phyloP scores from a whole-genome alignment of 257 asterid species.

The Leptodermis oblonga region DNA sequence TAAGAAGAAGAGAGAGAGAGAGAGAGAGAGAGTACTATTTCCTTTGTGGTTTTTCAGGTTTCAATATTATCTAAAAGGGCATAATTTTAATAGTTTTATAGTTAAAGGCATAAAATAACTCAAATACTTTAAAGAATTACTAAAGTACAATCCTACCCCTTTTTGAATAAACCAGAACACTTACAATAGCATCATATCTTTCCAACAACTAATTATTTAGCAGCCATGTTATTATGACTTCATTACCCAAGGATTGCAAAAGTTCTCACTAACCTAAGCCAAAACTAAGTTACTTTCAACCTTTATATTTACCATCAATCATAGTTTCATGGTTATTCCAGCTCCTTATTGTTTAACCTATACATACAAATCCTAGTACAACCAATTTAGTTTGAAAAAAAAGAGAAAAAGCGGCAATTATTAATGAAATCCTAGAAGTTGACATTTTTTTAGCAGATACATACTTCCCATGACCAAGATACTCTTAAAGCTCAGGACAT shows the following conservation, averaged over 20 bases:
- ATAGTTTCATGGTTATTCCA: neutral
- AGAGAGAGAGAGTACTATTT: too few species aligned
- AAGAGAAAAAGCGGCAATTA: too few species aligned
- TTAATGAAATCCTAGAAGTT: neutral
- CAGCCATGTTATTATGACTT: neutral
- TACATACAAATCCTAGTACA: neutral
- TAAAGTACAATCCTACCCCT: neutral
- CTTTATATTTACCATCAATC: neutral
- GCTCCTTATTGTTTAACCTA: neutral
- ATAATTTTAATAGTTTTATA: neutral
- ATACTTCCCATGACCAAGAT: neutral
- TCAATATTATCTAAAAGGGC: neutral
- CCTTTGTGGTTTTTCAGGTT: neutral
- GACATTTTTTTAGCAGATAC: neutral
- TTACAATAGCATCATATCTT: neutral
- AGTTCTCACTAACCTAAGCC: neutral
- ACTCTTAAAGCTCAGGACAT: neutral
- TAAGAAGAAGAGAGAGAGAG: too few species aligned
- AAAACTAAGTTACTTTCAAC: neutral
- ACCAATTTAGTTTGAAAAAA: neutral
- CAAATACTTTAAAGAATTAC: neutral
- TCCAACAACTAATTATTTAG: neutral
- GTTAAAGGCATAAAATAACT: neutral
- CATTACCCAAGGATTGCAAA: neutral
- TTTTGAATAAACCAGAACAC: neutral